A percentile compares a stretch with the other conserved stretches of the same genome.
Conservation (phyloP, 805 yeast genomes). For the Scheffersomyces coipomensis region DNA sequence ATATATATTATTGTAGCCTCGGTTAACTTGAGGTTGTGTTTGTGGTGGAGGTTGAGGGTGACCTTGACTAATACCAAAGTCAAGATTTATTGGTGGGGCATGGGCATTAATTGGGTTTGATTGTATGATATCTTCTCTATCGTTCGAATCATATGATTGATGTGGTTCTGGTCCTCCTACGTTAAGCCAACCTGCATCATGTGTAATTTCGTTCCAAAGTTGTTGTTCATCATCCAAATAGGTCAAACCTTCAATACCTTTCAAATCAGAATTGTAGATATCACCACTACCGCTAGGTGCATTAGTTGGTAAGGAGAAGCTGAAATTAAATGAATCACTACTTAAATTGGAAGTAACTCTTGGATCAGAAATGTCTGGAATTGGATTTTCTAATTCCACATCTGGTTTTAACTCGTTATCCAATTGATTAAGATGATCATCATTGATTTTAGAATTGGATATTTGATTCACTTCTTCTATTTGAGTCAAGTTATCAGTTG, state of each 20-base stretch:
- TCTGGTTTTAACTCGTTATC: constrained; percentile 14
- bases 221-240: constrained; percentile 45
- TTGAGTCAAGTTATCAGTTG: not conserved
- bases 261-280: constrained; percentile 27
- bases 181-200: constrained; percentile 73
- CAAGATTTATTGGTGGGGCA: constrained; percentile 1
- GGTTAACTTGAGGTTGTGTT: no score
- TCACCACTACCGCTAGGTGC: not conserved
- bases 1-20: not conserved
- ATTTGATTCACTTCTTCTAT: constrained; percentile 4
- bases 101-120: no score
- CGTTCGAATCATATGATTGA: not conserved
- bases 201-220: constrained; percentile 76
- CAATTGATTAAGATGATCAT: constrained; percentile 9
- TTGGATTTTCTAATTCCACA: constrained; percentile 17
- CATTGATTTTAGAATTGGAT: constrained; percentile 5
- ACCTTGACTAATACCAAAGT: no score
- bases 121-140: no score
- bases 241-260: constrained; percentile 43
- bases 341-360: constrained; percentile 13
- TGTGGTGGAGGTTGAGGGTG: no score
- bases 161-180: constrained; percentile 8
- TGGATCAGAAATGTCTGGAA: not conserved
- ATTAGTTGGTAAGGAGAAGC: constrained; percentile 10
- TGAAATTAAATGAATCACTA: constrained; percentile 16